Conservation (phyloP, 2,329 filamentous ascomycete genomes). For the Diaporthe capsici region DNA sequence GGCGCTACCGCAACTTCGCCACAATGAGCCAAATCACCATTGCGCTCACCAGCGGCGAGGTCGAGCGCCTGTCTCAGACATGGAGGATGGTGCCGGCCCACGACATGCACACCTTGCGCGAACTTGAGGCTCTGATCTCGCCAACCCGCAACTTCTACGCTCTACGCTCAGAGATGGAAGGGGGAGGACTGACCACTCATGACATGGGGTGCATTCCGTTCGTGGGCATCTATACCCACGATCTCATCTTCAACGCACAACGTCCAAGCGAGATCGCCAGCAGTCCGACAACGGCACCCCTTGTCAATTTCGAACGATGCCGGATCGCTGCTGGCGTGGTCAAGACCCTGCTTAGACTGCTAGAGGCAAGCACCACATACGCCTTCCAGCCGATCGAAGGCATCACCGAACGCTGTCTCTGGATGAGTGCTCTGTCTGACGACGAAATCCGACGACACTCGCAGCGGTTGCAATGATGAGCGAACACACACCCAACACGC, state of each 20-base stretch:
- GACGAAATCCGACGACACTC: conserved; percentile 77
- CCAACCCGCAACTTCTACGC: conserved; percentile 84
- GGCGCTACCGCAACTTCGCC: conserved; percentile 84
- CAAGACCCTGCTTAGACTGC: conserved; percentile 82
- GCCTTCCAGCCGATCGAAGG: conserved; percentile 81
- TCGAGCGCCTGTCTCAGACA: conserved; percentile 76
- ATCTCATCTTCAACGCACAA: conserved; percentile 85
- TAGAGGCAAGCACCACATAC: conserved; percentile 84
- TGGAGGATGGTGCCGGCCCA: conserved; percentile 78
- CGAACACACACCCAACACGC: background rate
- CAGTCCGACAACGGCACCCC: conserved; percentile 74
- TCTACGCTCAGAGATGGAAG: conserved; percentile 85
- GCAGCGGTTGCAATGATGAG: conserved; percentile 61
- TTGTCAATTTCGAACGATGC: conserved; percentile 88
- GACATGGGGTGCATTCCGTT: conserved; percentile 86
- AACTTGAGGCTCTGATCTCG: conserved; percentile 81
- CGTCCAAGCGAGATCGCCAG: conserved; percentile 81
- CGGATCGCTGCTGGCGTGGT: conserved; percentile 82
- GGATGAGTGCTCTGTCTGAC: conserved; percentile 83
- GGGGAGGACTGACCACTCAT: conserved; percentile 62
- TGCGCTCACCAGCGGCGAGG: conserved; percentile 80
- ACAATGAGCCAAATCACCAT: conserved; percentile 87
- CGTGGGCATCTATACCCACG: conserved; percentile 86
- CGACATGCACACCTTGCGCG: conserved; percentile 76
- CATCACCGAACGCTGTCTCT: conserved; percentile 85